Percentiles rank a stretch among this genome's conserved stretches.
Evolutionary conservation across 805 yeast species (phyloP).

Genomic region (Candida suzukii): DNA sequence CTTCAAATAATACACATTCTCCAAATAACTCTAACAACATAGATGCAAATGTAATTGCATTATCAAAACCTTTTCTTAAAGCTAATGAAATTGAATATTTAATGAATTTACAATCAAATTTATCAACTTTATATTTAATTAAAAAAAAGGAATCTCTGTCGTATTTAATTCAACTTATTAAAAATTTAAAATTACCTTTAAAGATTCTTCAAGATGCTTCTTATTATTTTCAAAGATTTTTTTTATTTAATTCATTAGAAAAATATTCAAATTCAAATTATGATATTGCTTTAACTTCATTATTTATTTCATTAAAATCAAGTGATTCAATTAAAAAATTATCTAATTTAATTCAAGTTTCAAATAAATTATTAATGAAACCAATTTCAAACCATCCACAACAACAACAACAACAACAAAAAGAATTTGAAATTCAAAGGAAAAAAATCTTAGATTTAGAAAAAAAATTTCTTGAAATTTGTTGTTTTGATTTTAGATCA

Average conservation of each 20-base stretch:
- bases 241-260: constrained; percentile 56
- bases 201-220: constrained; percentile 64
- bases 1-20: too few species aligned
- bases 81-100: constrained; percentile 19
- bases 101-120: constrained; percentile 12
- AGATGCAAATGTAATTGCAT: not conserved
- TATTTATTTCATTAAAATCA: constrained; percentile 67
- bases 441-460: constrained; percentile 55
- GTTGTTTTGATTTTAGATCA: constrained; percentile 73
- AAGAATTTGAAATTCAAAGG: constrained; percentile 46
- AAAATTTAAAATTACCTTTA: constrained; percentile 57
- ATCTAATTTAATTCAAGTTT: constrained; percentile 50
- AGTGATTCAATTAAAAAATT: constrained; percentile 81
- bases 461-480: constrained; percentile 65
- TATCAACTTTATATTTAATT: constrained; percentile 13
- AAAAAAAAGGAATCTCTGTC: constrained; percentile 37
- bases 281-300: constrained; percentile 61
- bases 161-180: constrained; percentile 46
- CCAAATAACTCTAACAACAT: too few species aligned
- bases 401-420: not conserved
- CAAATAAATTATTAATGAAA: constrained; percentile 27
- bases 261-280: constrained; percentile 36
- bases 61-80: constrained; percentile 28
- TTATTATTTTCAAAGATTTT: constrained; percentile 66
- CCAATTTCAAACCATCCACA: constrained; percentile 15